Evolutionary conservation across 257 asterid genomes (phyloP).

Genomic region (Gynochthodes officinalis): DNA sequence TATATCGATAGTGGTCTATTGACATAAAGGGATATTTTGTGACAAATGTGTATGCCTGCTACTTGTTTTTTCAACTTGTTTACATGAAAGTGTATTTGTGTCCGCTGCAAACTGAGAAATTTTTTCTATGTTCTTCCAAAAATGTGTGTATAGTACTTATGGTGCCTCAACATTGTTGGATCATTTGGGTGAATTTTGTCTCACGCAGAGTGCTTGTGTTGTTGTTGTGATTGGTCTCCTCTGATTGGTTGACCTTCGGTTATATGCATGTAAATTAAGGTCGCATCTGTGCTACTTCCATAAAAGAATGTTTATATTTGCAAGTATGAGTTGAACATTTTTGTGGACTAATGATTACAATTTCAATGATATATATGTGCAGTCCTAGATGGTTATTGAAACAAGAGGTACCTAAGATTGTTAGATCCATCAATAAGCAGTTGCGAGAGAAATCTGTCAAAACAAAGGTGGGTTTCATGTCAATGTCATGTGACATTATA

Average conservation of each 20-base stretch:
- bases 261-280: neutral
- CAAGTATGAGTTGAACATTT: neutral
- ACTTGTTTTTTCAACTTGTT: neutral
- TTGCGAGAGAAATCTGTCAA: constrained; percentile 90
- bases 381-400: constrained; percentile 93
- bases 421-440: constrained; percentile 90
- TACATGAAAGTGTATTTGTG: neutral
- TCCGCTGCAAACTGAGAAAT: neutral
- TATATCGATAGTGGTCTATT: neutral
- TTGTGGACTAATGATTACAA: neutral
- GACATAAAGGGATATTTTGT: neutral
- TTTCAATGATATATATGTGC: constrained; percentile 24
- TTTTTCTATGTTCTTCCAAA: neutral
- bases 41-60: neutral
- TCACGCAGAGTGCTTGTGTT: neutral
- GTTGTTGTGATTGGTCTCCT: no score
- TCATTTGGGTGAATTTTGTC: no score
- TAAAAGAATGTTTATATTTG: neutral
- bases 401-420: constrained; percentile 96
- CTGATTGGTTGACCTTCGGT: no score
- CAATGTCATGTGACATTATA: neutral
- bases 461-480: constrained; percentile 65
- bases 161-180: neutral
- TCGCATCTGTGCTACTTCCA: neutral
- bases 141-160: neutral